Evolutionary conservation across 495 filamentous ascomycete species (phyloP), one percentile per base, ranked within the genome.

Genomic region (Bombardia bombarda): DNA sequence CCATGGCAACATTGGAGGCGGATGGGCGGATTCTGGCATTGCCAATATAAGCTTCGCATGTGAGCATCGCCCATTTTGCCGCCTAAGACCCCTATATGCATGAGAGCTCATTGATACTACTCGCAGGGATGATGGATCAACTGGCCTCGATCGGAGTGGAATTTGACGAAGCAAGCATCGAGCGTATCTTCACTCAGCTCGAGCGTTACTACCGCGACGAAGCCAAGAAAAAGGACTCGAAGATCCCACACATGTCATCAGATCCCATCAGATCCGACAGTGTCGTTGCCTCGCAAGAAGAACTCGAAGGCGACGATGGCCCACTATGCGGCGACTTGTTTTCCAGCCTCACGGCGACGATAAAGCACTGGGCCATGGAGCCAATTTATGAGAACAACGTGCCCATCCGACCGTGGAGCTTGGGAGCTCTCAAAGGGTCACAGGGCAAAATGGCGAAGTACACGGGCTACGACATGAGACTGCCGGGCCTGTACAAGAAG

Each of bases 1-100:
- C n/a, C 83, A 87, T 55, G 71, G 64, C 7, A 84, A 84, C 49
- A 60, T 84, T 10, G 83, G 83, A 2, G 78, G 83, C 7, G 79
- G 78, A 1, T 66, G 53, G 52, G 32, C 45, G 0, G 65, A 68
- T 38, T 51, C 62, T 13, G 50, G 47, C 42, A 68, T 85, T 13
- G 75, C 83, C 34, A 78, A 86, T 49, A 72, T 84, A 38, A 68
- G 74, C 3, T 63, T 86, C 31, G 80, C 78, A 17, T 86, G 83
- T 83, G 18, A 55, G 61, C 22, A 12, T n/a, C n/a, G n/a, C n/a
- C n/a, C n/a, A n/a, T n/a, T n/a, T n/a, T n/a, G n/a, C n/a, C n/a
- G n/a, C n/a, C n/a, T n/a, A n/a, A n/a, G n/a, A n/a, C n/a, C n/a
- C n/a, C 16, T n/a, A 13, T 45, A 16, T 24, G 18, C 18, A 35